Base-by-base conservation (phyloP, 768 basidiomycete species). In the Trametes gibbosa region DNA sequence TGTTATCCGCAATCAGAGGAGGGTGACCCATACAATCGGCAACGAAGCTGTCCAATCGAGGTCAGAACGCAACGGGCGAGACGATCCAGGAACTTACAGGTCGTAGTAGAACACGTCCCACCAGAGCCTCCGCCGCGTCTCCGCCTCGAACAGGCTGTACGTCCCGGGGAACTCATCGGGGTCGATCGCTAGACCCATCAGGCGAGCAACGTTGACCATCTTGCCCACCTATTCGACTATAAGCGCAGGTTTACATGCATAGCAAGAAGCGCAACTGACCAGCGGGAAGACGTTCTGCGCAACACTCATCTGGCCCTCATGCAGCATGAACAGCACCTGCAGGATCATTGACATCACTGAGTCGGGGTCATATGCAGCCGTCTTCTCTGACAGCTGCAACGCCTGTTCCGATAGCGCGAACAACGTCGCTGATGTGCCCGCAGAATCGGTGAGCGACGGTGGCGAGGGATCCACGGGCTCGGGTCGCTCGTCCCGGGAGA, bases 91-190 rank as follows among this genome's bases (percentile, higher is more conserved):
- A n/a, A 81, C 87, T 65, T 69, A 91, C 90, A 86, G 67, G 70
- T 92, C 91, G 69, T 85, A 90, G 71, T 82, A 89, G 67, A 84
- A 80, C 12, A 90, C 77, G 52, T 89, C 86, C 90, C 90, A 92
- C 88, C 90, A 90, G 6, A 89, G 70, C 62, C 84, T 72, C 57
- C 82, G 70, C 54, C 84, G 72, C 49, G 77, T 72, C 70, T 83
- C 81, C 12, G 79, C 79, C 48, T 84, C 78, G 46, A 80, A 83
- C 2, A 81, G 70, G 43, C 64, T 75, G 63, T 79, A 81, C 65
- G 69, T 79, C 27, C 77, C 75, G 0, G 76, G 72, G 57, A 76
- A 76, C 59, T 81, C 81, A 60, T 82, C 82, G 0, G 84, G 83
- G 63, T 90, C 88, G 27, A 73, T 71, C 14, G 77, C 78, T 8